Evolutionary conservation across 345 rosid species (phyloP), one percentile per base, ranked within the genome.

Genomic region (Passiflora organensis): DNA sequence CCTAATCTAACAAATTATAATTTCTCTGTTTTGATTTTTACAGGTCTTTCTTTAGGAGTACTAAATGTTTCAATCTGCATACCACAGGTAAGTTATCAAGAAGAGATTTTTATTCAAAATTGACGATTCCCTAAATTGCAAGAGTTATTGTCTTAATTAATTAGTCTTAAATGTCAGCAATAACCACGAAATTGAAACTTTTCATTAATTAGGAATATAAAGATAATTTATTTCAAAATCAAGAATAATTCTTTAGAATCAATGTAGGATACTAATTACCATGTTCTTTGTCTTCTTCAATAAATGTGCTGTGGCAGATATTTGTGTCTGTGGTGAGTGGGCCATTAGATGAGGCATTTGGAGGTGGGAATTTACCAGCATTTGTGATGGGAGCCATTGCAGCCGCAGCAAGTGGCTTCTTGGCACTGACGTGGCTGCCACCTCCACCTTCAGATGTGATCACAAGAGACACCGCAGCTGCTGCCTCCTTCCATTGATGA

Each of bases 331-430:
- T 80, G 9, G 71, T 72, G 15, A 75, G 81, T 10, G 97, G 97
- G 44, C 88, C 85, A 11, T 71, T 80, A 46, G 97, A 91, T 42
- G 76, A 74, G 32, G 21, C 81, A 13, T 85, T 82, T 38, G 91
- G 96, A 52, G 97, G 96, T 0, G 96, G 97, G 14, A 91, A 91
- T 72, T 18, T 74, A 43, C 96, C 97, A 15, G 95, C 95, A 1
- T 87, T 87, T 57, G 68, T 76, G 12, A 61, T 69, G 16, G 96
- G 91, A 48, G 96, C 85, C 0, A 57, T 87, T 0, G 84, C 91
- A 0, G 96, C 96, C 0, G 76, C 84, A 1, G 71, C 50, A 0
- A 87, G 96, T 60, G 82, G 84, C 2, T 18, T 79, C 34, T 36
- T 85, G 24, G 91, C 95, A 0, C 65, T 83, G 13, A 71, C 80